These are phyloP conservation scores for Wickerhamiella occidentalis DNA, from an alignment of 805 yeast species.

Conservation along the genomic window DNA sequence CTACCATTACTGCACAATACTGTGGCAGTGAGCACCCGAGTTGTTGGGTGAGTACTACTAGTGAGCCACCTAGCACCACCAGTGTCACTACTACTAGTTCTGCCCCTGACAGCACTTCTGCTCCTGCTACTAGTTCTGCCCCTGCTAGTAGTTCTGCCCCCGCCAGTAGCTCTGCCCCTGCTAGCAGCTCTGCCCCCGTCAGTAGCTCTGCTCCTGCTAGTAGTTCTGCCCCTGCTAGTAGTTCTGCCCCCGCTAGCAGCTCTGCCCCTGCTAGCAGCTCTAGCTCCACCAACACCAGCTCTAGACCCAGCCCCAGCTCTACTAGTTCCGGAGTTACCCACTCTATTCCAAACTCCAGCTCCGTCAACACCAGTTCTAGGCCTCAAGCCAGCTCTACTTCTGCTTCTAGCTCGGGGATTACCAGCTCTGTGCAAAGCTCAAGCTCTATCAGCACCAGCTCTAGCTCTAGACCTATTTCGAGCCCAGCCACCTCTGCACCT, in stretches of 20 bases:
- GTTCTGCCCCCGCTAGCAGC: background rate
- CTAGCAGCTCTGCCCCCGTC: background rate
- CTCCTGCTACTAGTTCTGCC: too few relatives aligned
- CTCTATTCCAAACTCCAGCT: too few relatives aligned
- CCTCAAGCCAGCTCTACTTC: background rate
- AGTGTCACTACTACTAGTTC: background rate
- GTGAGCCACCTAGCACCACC: background rate
- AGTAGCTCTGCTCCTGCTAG: too few relatives aligned
- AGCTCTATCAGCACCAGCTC: background rate
- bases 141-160: background rate
- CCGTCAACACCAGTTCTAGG: background rate
- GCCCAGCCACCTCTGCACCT: background rate
- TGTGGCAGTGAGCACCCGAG: background rate
- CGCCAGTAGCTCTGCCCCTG: background rate
- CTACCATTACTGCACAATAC: constrained; percentile 5
- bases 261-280: background rate
- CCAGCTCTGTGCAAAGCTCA: background rate
- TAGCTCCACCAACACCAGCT: too few relatives aligned
- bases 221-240: background rate
- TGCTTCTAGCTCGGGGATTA: background rate
- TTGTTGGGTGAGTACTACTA: background rate
- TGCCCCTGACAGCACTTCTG: too few relatives aligned
- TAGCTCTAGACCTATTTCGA: background rate
- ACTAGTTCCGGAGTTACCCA: too few relatives aligned
- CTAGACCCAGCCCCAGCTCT: background rate